Conservation (phyloP, 768 basidiomycete species). For the Lentinus brumalis region DNA sequence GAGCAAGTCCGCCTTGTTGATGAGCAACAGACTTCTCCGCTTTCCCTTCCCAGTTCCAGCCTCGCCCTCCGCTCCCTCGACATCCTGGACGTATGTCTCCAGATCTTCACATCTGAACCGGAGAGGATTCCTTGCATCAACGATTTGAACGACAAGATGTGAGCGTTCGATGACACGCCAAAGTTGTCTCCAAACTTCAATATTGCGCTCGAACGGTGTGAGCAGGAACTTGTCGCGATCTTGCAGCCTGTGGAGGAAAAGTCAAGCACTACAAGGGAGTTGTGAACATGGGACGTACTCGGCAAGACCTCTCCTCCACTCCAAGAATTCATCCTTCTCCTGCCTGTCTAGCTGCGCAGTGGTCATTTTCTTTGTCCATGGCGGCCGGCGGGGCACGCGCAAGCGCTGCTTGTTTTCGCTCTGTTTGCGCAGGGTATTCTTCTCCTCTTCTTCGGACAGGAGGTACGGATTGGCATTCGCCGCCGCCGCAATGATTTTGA, state of each 20-base stretch:
- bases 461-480: slow-evolving; percentile 77
- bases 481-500: slow-evolving; percentile 74
- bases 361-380: slow-evolving; percentile 85
- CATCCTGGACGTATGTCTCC: slow-evolving; percentile 80
- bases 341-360: slow-evolving; percentile 79
- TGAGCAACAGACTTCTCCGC: slow-evolving; percentile 77
- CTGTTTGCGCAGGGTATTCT: slow-evolving; percentile 71
- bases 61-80: slow-evolving; percentile 83
- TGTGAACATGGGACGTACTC: slow-evolving; percentile 56
- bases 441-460: slow-evolving; percentile 80
- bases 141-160: slow-evolving; percentile 92
- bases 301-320: slow-evolving; percentile 91
- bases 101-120: slow-evolving; percentile 92
- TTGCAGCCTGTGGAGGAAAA: slow-evolving; percentile 60
- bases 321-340: slow-evolving; percentile 88
- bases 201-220: slow-evolving; percentile 94
- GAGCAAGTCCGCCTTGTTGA: slow-evolving; percentile 95
- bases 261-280: not conserved
- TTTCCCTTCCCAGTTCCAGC: slow-evolving; percentile 72
- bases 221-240: slow-evolving; percentile 86
- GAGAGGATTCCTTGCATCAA: slow-evolving; percentile 94
- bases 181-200: slow-evolving; percentile 98
- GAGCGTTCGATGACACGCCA: slow-evolving; percentile 97
- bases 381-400: slow-evolving; percentile 85
- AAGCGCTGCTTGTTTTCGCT: slow-evolving; percentile 71